Conservation (phyloP, 1,284 basidiomycete genomes). For the Trametes hirsuta region DNA sequence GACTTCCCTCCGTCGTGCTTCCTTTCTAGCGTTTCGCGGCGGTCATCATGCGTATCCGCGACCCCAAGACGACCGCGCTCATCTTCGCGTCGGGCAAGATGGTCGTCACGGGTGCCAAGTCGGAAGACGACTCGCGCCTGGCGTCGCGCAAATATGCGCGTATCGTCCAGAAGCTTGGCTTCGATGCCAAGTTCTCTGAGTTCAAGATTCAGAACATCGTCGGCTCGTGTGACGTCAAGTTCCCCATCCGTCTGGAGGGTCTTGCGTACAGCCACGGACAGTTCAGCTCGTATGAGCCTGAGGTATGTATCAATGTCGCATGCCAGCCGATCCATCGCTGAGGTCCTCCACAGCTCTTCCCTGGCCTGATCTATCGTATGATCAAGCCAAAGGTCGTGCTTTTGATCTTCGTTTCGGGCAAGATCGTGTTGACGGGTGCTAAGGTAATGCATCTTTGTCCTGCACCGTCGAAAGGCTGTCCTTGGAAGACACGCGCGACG, state of each 20-base stretch:
- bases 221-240: constrained; percentile 98
- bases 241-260: constrained; percentile 98
- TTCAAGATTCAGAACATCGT: constrained; percentile 99
- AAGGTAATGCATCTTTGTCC: constrained; percentile 67
- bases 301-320: constrained; percentile 58
- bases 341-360: constrained; percentile 78
- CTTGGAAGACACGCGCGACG: constrained; percentile 12
- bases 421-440: constrained; percentile 98
- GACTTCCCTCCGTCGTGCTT: constrained; percentile 56
- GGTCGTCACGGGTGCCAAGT: constrained; percentile 99
- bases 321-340: not conserved
- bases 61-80: constrained; percentile 98
- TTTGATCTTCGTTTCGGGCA: constrained; percentile 98
- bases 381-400: constrained; percentile 99
- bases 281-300: constrained; percentile 97
- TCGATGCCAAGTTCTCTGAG: constrained; percentile 99
- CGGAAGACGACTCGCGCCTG: constrained; percentile 95
- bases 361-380: constrained; percentile 99
- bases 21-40: constrained; percentile 94
- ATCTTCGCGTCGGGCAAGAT: constrained; percentile 99
- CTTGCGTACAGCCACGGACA: constrained; percentile 98
- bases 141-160: constrained; percentile 99
- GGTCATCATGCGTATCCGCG: constrained; percentile 99
- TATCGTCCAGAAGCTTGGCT: constrained; percentile 99
- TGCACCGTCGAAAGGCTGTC: constrained; percentile 4